A percentile compares a stretch with the other conserved stretches of the same genome.
phyloP scores from a whole-genome alignment of 352 stramenopile genomes.

The Discostella stelligera region DNA sequence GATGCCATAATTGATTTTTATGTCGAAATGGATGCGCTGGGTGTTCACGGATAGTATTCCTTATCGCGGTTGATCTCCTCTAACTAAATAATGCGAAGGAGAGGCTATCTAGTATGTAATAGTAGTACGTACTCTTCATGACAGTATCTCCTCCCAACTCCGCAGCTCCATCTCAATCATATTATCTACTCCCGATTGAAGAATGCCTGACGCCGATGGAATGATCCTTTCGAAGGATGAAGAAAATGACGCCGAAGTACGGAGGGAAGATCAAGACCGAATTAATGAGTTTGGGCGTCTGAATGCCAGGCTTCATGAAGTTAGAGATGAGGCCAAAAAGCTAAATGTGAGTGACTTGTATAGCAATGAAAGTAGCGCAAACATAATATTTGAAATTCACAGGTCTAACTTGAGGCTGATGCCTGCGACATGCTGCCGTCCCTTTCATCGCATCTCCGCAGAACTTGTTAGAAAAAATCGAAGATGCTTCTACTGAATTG shows the following conservation, averaged over 20 bases:
- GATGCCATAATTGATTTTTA: conserved; percentile 8
- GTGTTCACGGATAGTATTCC: too few species aligned
- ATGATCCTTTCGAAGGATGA: conserved; percentile 69
- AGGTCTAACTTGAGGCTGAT: background rate
- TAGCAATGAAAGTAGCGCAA: background rate
- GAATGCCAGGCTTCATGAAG: conserved; percentile 91
- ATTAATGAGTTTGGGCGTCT: conserved; percentile 98
- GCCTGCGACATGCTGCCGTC: background rate
- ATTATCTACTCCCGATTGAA: background rate
- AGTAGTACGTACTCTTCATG: too few species aligned
- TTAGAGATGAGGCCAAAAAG: conserved; percentile 88
- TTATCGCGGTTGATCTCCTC: too few species aligned
- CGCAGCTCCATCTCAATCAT: background rate
- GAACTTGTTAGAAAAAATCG: conserved; percentile 93
- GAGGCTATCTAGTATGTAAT: too few species aligned
- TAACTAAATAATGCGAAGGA: too few species aligned
- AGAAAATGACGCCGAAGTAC: conserved; percentile 87
- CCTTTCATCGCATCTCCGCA: conserved; percentile 32
- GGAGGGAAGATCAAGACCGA: conserved; percentile 92
- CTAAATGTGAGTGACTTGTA: conserved; percentile 83
- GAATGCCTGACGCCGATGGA: conserved; percentile 47
- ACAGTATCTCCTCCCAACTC: background rate
- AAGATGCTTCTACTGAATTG: conserved; percentile 96
- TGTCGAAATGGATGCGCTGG: too few species aligned
- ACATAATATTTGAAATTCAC: background rate